Evolutionary conservation across 495 filamentous ascomycete species (phyloP).

Genomic region (Tricharina praecox): DNA sequence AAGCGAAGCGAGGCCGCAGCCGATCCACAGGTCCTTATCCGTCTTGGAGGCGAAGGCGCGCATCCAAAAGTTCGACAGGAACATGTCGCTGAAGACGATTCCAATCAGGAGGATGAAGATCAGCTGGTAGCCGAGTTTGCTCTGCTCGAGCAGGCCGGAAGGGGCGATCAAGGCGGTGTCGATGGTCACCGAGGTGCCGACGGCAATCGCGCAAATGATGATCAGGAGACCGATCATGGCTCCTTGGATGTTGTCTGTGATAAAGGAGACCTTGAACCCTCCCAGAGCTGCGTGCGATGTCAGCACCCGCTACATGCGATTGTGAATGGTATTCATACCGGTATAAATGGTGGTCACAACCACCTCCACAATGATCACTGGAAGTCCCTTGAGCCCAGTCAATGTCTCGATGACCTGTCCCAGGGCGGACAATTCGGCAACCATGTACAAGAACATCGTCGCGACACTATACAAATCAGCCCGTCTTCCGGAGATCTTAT

Average conservation of each 20-base stretch:
- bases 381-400: conserved; percentile 55
- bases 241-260: conserved; percentile 64
- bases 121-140: conserved; percentile 56
- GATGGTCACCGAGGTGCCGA: conserved; percentile 53
- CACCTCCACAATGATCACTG: conserved; percentile 55
- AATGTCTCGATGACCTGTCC: conserved; percentile 55
- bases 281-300: conserved; percentile 40
- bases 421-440: conserved; percentile 55
- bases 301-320: too few species aligned
- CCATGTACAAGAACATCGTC: conserved; percentile 67
- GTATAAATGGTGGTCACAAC: conserved; percentile 60
- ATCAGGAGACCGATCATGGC: conserved; percentile 53
- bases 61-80: conserved; percentile 62
- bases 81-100: conserved; percentile 62
- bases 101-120: conserved; percentile 61
- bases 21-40: conserved; percentile 57
- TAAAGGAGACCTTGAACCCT: conserved; percentile 59
- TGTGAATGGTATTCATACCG: conserved; percentile 32
- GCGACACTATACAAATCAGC: too few species aligned
- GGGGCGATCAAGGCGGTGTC: conserved; percentile 45
- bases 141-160: conserved; percentile 43
- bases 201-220: conserved; percentile 50
- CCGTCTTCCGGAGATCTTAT: too few species aligned
- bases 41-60: conserved; percentile 65
- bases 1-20: conserved; percentile 44